These are phyloP conservation scores for Cenchrus fungigraminus DNA, from an alignment of 176 grass and related monocot species.

Conservation along the genomic window DNA sequence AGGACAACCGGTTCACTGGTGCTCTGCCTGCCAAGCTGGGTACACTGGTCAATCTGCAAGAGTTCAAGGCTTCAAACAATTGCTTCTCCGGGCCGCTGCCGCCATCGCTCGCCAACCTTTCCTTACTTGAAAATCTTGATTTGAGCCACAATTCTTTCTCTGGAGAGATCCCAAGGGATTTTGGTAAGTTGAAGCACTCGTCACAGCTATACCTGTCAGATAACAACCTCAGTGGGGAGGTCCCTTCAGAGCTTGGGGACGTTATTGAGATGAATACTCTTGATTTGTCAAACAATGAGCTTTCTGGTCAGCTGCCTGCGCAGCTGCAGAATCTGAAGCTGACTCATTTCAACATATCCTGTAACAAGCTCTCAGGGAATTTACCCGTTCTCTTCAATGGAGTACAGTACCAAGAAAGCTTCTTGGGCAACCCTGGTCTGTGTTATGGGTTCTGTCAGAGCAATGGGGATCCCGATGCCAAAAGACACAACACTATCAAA, in stretches of 20 bases:
- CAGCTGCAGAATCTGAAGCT: constrained; percentile 57
- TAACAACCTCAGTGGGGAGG: constrained; percentile 60
- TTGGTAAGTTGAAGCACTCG: constrained; percentile 50
- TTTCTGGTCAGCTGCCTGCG: constrained; percentile 61
- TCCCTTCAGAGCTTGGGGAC: constrained; percentile 69
- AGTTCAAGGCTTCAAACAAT: constrained; percentile 65
- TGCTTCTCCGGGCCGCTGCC: constrained; percentile 62
- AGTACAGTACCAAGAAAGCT: constrained; percentile 46
- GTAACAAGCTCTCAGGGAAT: constrained; percentile 67
- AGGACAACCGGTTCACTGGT: constrained; percentile 71
- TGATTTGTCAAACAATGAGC: constrained; percentile 71
- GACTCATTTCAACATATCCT: constrained; percentile 64
- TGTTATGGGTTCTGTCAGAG: constrained; percentile 42
- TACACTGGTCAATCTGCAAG: constrained; percentile 39
- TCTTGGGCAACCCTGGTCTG: constrained; percentile 81
- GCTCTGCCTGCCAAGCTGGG: constrained; percentile 67
- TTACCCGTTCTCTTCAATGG: constrained; percentile 45
- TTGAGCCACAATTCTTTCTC: constrained; percentile 76
- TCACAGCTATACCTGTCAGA: constrained; percentile 55
- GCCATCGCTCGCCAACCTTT: constrained; percentile 27
- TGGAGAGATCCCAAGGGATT: constrained; percentile 51
- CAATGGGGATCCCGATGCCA: neutral
- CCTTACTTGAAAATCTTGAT: constrained; percentile 48
- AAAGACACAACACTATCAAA: neutral
- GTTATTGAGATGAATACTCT: constrained; percentile 52